A percentile compares a stretch with the other conserved stretches of the same genome.
Evolutionary conservation across 2,329 filamentous ascomycete genomes (phyloP).

Genomic region (Sarocladiaceae sp.): DNA sequence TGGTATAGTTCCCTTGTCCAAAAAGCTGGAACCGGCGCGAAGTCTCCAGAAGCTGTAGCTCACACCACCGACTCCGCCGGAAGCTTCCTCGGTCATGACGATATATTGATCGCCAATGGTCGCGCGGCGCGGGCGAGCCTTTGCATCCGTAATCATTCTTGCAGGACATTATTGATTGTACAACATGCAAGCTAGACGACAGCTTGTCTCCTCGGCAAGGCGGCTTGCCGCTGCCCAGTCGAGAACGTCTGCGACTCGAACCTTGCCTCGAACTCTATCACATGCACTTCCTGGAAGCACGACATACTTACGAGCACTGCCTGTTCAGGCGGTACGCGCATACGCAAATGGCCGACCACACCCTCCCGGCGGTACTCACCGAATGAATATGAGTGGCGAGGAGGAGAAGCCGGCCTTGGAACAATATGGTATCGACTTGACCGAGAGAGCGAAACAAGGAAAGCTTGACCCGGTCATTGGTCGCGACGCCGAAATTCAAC

Average conservation of each 20-base stretch:
- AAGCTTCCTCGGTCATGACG: slow-evolving; percentile 4
- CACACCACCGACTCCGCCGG: slow-evolving; percentile 3
- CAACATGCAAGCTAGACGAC: slow-evolving; percentile 38
- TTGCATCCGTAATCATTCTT: not conserved
- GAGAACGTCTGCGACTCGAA: slow-evolving; percentile 17
- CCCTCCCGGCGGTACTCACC: slow-evolving; percentile 87
- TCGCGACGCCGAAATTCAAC: slow-evolving; percentile 83
- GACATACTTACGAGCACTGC: slow-evolving; percentile 26
- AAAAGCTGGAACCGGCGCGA: slow-evolving; percentile 7
- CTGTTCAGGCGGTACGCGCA: slow-evolving; percentile 38
- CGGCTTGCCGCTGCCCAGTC: slow-evolving; percentile 27
- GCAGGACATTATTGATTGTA: not conserved
- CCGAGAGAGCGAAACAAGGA: slow-evolving; percentile 75
- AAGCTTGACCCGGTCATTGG: slow-evolving; percentile 97
- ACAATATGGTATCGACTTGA: slow-evolving; percentile 87
- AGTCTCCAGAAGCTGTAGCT: slow-evolving; percentile 15
- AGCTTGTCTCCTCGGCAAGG: slow-evolving; percentile 33
- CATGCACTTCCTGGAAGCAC: not conserved
- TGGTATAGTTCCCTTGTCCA: not conserved
- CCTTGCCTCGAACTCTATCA: slow-evolving; percentile 2
- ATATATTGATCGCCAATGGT: slow-evolving; percentile 1
- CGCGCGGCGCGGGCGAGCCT: slow-evolving; percentile 2
- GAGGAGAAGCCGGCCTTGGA: slow-evolving; percentile 83
- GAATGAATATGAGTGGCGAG: slow-evolving; percentile 79
- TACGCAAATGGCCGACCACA: slow-evolving; percentile 75